Percentiles rank a stretch among this genome's conserved stretches.
phyloP scores from a whole-genome alignment of 306 rosid species.

The Rubus idaeus region DNA sequence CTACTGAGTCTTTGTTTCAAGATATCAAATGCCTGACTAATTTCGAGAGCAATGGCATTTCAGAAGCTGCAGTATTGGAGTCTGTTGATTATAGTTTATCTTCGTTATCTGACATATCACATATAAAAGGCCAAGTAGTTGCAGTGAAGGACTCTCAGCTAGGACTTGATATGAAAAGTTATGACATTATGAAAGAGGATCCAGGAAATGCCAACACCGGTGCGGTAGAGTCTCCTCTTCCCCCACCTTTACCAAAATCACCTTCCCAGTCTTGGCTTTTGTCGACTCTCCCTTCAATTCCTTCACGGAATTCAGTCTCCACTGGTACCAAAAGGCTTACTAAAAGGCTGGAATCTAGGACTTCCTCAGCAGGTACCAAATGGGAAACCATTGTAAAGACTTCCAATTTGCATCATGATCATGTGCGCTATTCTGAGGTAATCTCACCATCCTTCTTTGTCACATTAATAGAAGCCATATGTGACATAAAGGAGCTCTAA shows the following conservation, averaged over 20 bases:
- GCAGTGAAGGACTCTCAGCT: constrained; percentile 27
- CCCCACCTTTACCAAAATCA: constrained; percentile 87
- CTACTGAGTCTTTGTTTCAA: constrained; percentile 35
- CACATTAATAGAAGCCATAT: neutral
- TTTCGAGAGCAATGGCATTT: constrained; percentile 29
- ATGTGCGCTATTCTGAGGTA: constrained; percentile 88
- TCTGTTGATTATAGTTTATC: constrained; percentile 35
- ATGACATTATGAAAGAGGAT: constrained; percentile 36
- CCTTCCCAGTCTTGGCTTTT: constrained; percentile 98
- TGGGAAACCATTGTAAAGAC: constrained; percentile 97
- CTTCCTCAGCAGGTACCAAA: constrained; percentile 50
- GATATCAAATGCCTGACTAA: constrained; percentile 37
- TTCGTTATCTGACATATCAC: constrained; percentile 29
- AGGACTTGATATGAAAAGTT: constrained; percentile 27
- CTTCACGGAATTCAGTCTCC: constrained; percentile 43
- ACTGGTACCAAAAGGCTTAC: constrained; percentile 16
- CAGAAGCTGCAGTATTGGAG: constrained; percentile 32
- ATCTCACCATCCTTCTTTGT: constrained; percentile 22
- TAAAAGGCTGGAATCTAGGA: constrained; percentile 43
- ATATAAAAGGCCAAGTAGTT: constrained; percentile 37
- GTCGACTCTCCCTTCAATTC: constrained; percentile 65
- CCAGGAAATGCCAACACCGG: constrained; percentile 30
- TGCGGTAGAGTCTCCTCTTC: constrained; percentile 42
- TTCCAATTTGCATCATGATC: constrained; percentile 66
- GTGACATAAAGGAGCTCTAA: constrained; percentile 15